These are phyloP conservation scores for Monilinia aucupariae DNA, from an alignment of 2,329 filamentous ascomycete species.

Conservation along the genomic window DNA sequence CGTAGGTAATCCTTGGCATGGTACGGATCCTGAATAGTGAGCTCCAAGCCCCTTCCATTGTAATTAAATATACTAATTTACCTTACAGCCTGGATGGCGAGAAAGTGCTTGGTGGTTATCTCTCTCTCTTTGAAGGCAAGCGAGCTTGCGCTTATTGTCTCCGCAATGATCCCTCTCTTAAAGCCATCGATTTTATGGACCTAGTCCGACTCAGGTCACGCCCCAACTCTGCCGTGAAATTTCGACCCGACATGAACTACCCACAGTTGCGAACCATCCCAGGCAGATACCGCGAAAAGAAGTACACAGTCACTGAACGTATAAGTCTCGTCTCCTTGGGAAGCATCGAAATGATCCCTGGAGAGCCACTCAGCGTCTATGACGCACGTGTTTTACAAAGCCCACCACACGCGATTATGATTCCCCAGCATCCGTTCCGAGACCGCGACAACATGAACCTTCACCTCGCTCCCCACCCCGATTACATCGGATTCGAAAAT, in stretches of 20 bases:
- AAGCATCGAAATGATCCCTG: background rate
- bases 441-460: background rate
- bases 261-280: background rate
- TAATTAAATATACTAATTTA: background rate
- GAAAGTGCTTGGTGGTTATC: slow-evolving; percentile 10
- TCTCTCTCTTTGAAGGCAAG: slow-evolving; percentile 20
- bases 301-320: background rate
- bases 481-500: background rate
- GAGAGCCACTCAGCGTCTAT: background rate
- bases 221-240: background rate
- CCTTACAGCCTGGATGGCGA: background rate
- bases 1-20: background rate
- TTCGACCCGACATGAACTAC: background rate
- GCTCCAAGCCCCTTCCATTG: background rate
- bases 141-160: slow-evolving; percentile 21
- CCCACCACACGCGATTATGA: background rate
- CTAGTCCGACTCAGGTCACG: background rate
- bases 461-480: background rate
- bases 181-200: background rate
- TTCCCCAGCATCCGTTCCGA: background rate
- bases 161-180: slow-evolving; percentile 18
- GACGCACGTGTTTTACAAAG: background rate
- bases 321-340: background rate
- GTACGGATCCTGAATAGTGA: background rate
- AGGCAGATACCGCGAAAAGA: background rate